Evolutionary conservation across 2,329 filamentous ascomycete genomes (phyloP), one percentile per base, ranked within the genome.

Genomic region (Diaporthe sp.): DNA sequence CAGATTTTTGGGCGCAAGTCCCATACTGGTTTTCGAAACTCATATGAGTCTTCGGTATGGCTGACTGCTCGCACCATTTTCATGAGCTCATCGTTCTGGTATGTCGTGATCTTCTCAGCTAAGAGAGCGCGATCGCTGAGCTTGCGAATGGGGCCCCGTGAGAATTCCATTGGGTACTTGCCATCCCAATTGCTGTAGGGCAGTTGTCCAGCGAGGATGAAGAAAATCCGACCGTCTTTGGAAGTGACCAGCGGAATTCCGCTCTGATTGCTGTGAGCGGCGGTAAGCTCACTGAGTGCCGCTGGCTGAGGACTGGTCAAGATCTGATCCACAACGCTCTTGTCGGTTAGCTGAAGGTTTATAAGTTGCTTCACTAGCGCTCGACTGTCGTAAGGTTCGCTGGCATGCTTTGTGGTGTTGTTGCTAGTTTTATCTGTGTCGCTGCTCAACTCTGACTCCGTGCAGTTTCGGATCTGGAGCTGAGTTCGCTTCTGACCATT

Each of bases 341-440:
- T 12, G 5, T 61, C 5, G 3, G 10, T 42, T 13, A 74, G 22
- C 3, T 58, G 13, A 25, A 76, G 42, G 12, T 28, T 4, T 39
- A 51, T 28, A 6, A 76, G 72, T 17, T 75, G 72, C n/a, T 31
- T 37, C 20, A 76, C 31, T 8, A 75, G 13, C 4, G 5, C 25
- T 4, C 25, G 57, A 55, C 61, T 39, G 15, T 25, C 47, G 44
- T 28, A 25, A 17, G 3, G 5, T 13, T 8, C 22, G 17, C 10
- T 25, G 12, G 5, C 7, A 9, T 17, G 28, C 28, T 31, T 31
- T 4, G 4, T 31, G 28, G 4, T 31, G 28, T 31, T 4, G 28
- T 4, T 31, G 28, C 28, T 4, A 4, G 4, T 31, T 31, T 31
- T 31, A 4, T 3, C 4, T 31, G 12, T 28, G 15, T n/a, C 6